Conservation (phyloP, 2,329 filamentous ascomycete species). For the Neophaeococcomyces mojaviensis region DNA sequence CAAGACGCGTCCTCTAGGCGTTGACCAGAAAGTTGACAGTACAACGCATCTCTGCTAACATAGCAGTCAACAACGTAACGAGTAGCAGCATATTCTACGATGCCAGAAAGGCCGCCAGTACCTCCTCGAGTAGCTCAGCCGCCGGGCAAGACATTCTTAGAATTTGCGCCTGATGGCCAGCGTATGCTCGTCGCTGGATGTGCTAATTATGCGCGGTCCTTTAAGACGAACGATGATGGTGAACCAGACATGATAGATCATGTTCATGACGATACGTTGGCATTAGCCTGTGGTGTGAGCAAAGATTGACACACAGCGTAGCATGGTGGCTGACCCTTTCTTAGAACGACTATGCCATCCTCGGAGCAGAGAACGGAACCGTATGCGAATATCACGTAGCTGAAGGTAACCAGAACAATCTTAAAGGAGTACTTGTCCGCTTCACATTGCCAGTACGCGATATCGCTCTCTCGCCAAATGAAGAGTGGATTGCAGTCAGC, state of each 20-base stretch:
- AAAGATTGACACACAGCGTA: neutral
- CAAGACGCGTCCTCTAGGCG: neutral
- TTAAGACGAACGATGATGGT: slow-evolving; percentile 82
- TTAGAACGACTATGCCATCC: slow-evolving; percentile 73
- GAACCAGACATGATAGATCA: slow-evolving; percentile 91
- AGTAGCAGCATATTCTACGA: slow-evolving; percentile 3
- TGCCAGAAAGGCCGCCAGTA: slow-evolving; percentile 22
- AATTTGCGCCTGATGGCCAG: slow-evolving; percentile 81
- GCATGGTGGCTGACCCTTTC: slow-evolving; percentile 3
- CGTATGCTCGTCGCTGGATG: slow-evolving; percentile 85
- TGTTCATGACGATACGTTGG: slow-evolving; percentile 75
- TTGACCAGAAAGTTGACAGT: neutral
- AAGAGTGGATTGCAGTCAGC: slow-evolving; percentile 86
- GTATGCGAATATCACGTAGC: slow-evolving; percentile 85
- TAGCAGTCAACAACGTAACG: neutral
- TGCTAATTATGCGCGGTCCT: slow-evolving; percentile 89
- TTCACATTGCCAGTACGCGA: slow-evolving; percentile 82
- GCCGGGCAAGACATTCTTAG: slow-evolving; percentile 74
- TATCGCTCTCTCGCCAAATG: slow-evolving; percentile 71
- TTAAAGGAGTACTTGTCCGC: slow-evolving; percentile 75
- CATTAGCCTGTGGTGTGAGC: slow-evolving; percentile 55
- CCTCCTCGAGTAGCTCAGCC: slow-evolving; percentile 46
- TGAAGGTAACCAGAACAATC: slow-evolving; percentile 48
- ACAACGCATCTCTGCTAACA: neutral
- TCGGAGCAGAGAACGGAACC: slow-evolving; percentile 90